Base-by-base conservation (phyloP, 306 rosid species). In the Erythrophleum fordii region DNA sequence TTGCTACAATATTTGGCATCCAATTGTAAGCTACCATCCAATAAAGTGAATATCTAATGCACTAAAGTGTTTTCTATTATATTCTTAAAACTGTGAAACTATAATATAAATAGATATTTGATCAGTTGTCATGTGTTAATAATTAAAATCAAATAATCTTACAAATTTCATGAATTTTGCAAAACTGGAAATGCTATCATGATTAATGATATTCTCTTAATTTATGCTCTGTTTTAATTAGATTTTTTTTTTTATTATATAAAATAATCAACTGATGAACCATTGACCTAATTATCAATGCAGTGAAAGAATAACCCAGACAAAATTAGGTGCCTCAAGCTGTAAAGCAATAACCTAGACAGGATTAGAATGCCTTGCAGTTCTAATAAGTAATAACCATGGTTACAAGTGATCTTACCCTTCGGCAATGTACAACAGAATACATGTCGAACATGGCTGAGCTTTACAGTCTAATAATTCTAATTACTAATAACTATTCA, bases 181-280 rank as follows among this genome's bases (percentile, higher is more conserved):
- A 61, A 65, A 58, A 77, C 9, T 46, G 44, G 52, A 29, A 49
- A 78, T 52, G 55, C 2, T 17, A 52, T 65, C 53, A 22, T 67
- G 51, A 26, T 66, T 75, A 75, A 66, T 25, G 20, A 28, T 34
- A 48, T 49, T 34, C 53, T 22, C 58, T 16, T 58, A 17, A 35
- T 20, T n/a, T 72, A 71, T 22, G 7, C 44, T 71, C 45, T 14
- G 17, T 61, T 23, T 56, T 70, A 59, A n/a, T 49, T 72, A 72
- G 34, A 72, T 25, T 34, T 29, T 9, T 42, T 29, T 34, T 5
- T 60, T 71, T 14, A 45, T 39, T 9, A 37, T 59, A 59, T 70
- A 46, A 45, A 70, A 69, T 58, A 58, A 71, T n/a, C 77, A 58
- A 72, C n/a, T 11, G 31, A 69, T 69, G 28, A 79, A 58, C 61